These are phyloP conservation scores for Exidia glandulosa DNA, from an alignment of 768 basidiomycete genomes.

Conservation along the genomic window DNA sequence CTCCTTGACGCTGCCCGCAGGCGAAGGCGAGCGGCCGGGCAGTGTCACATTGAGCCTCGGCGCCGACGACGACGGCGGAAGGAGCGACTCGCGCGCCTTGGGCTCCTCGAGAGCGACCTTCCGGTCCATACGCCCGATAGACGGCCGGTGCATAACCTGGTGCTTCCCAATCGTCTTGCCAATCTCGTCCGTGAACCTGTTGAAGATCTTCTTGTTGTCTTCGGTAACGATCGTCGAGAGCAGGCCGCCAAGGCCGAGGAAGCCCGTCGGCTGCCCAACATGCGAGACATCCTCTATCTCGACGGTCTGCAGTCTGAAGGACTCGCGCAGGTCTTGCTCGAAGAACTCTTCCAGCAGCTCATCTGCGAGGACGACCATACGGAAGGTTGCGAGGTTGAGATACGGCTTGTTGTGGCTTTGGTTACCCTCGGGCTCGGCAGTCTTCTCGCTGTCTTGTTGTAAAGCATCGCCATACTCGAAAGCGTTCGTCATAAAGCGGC, in stretches of 20 bases:
- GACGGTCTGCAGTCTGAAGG: conserved; percentile 70
- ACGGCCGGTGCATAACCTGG: conserved; percentile 57
- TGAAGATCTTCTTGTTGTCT: conserved; percentile 87
- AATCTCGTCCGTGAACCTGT: conserved; percentile 87
- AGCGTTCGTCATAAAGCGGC: conserved; percentile 94
- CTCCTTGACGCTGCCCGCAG: conserved; percentile 15
- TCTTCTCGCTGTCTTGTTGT: conserved; percentile 39
- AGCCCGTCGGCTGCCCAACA: conserved; percentile 25
- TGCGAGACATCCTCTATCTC: conserved; percentile 40
- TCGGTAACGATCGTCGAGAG: conserved; percentile 87
- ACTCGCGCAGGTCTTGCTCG: conserved; percentile 78
- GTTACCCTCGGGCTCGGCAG: not conserved
- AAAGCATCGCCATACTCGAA: conserved; percentile 97
- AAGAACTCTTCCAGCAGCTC: conserved; percentile 96
- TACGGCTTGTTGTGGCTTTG: conserved; percentile 55
- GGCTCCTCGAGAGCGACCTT: conserved; percentile 57
- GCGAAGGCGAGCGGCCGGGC: conserved; percentile 10
- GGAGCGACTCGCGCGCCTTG: conserved; percentile 74
- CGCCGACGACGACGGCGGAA: no score
- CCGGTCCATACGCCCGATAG: conserved; percentile 76
- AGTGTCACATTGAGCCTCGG: conserved; percentile 27
- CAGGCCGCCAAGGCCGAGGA: conserved; percentile 58
- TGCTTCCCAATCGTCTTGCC: conserved; percentile 93
- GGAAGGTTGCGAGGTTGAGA: conserved; percentile 91
- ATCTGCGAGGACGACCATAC: conserved; percentile 97